phyloP scores from a whole-genome alignment of 2,329 filamentous ascomycete species.

The Cordyceps tenuipes region DNA sequence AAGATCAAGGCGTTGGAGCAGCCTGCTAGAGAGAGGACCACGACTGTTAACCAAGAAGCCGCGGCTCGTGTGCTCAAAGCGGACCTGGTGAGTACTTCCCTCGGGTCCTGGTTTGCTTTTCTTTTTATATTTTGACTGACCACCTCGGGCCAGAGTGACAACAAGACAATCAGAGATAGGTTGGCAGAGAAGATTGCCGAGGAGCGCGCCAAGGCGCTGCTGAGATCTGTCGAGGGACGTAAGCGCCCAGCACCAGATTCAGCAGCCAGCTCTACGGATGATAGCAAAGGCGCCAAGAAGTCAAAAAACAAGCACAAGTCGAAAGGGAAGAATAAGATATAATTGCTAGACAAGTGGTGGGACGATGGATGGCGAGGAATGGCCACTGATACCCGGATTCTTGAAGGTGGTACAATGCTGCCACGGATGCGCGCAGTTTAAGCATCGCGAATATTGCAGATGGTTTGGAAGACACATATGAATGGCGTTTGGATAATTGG shows the following conservation, averaged over 20 bases:
- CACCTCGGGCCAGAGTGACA: slow-evolving; percentile 32
- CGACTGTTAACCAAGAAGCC: slow-evolving; percentile 63
- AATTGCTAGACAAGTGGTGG: not conserved
- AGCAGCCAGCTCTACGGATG: slow-evolving; percentile 18
- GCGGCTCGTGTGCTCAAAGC: slow-evolving; percentile 75
- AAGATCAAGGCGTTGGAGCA: slow-evolving; percentile 78
- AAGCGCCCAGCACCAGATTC: slow-evolving; percentile 33
- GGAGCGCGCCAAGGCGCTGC: slow-evolving; percentile 44
- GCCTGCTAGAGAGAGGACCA: slow-evolving; percentile 43
- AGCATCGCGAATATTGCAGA: not conserved
- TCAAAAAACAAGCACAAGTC: slow-evolving; percentile 19
- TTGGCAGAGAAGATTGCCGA: slow-evolving; percentile 49
- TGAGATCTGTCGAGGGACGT: slow-evolving; percentile 37
- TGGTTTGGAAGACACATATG: not conserved
- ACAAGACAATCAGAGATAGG: slow-evolving; percentile 43
- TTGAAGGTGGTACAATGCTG: not conserved
- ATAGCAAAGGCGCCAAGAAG: slow-evolving; percentile 23
- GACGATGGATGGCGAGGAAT: not conserved
- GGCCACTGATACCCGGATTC: not conserved
- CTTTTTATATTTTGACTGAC: slow-evolving; percentile 13
- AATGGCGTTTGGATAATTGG: not conserved
- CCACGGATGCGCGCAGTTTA: not conserved
- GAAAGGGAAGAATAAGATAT: slow-evolving; percentile 17
- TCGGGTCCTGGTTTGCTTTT: not conserved
- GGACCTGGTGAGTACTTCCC: slow-evolving; percentile 56